A percentile compares a stretch with the other conserved stretches of the same genome.
These are phyloP conservation scores for Xylaria grammica DNA, from an alignment of 495 filamentous ascomycete genomes.

Conservation along the genomic window DNA sequence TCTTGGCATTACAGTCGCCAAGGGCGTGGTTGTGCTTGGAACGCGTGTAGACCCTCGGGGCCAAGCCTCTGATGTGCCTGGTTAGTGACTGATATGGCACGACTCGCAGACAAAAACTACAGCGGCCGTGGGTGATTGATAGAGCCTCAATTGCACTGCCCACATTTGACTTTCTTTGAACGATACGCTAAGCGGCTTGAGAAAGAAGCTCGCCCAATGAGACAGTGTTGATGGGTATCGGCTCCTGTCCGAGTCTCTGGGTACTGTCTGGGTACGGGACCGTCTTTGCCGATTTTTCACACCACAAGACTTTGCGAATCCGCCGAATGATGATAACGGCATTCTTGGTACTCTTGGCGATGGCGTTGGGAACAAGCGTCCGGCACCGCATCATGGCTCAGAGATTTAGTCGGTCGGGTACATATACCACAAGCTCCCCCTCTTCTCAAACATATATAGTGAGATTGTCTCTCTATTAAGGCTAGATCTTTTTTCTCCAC, in stretches of 20 bases:
- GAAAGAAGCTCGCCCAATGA: constrained; percentile 8
- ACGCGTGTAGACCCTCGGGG: neutral
- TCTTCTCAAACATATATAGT: no score
- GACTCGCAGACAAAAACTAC: neutral
- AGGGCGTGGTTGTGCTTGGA: neutral
- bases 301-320: constrained; percentile 4
- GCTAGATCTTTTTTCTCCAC: no score
- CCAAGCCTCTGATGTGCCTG: constrained; percentile 6
- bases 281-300: constrained; percentile 3
- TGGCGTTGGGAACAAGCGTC: neutral
- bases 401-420: neutral
- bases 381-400: neutral
- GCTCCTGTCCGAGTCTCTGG: constrained; percentile 8
- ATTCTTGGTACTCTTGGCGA: constrained; percentile 24
- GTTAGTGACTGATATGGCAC: neutral
- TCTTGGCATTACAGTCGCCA: constrained; percentile 15
- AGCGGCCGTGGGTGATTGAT: neutral
- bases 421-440: constrained; percentile 5
- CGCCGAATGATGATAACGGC: constrained; percentile 15
- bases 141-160: constrained; percentile 3
- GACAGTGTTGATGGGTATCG: neutral
- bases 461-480: no score
- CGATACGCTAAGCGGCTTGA: neutral
- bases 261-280: constrained; percentile 17
- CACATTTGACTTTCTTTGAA: neutral